A percentile compares a stretch with the other conserved stretches of the same genome.
Conservation (phyloP, 2,329 filamentous ascomycete genomes). For the Madurella fahalii region DNA sequence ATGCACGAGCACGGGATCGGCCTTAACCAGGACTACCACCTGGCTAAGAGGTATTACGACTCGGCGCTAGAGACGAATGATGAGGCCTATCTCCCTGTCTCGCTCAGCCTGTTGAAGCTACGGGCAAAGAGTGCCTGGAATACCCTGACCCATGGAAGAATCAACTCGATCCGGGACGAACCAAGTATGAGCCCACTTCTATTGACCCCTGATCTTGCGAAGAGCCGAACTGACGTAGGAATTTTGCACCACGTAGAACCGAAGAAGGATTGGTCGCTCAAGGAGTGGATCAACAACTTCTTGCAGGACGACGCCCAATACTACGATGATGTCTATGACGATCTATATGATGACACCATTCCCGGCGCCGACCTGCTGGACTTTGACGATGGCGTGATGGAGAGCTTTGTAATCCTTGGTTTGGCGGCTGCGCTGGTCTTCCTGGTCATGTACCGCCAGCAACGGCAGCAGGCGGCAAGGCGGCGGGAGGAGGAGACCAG, state of each 20-base stretch:
- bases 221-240: slow-evolving; percentile 27
- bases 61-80: slow-evolving; percentile 84
- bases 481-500: slow-evolving; percentile 37
- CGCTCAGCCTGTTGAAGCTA: slow-evolving; percentile 80
- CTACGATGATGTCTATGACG: slow-evolving; percentile 55
- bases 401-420: slow-evolving; percentile 78
- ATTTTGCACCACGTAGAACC: slow-evolving; percentile 44
- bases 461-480: slow-evolving; percentile 56
- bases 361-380: slow-evolving; percentile 50
- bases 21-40: slow-evolving; percentile 90
- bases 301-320: slow-evolving; percentile 68
- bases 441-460: slow-evolving; percentile 77
- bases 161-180: slow-evolving; percentile 90
- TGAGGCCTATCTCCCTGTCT: slow-evolving; percentile 91
- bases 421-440: slow-evolving; percentile 70
- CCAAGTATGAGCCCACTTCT: slow-evolving; percentile 56
- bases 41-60: slow-evolving; percentile 95
- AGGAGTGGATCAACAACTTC: slow-evolving; percentile 85
- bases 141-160: slow-evolving; percentile 78
- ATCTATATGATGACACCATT: slow-evolving; percentile 52
- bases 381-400: slow-evolving; percentile 70
- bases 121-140: slow-evolving; percentile 90
- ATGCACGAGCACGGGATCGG: slow-evolving; percentile 98
- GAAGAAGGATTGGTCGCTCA: slow-evolving; percentile 70
- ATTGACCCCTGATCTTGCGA: not conserved